These are phyloP conservation scores for Neurospora tetrasperma DNA, from an alignment of 495 filamentous ascomycete species.

Conservation along the genomic window DNA sequence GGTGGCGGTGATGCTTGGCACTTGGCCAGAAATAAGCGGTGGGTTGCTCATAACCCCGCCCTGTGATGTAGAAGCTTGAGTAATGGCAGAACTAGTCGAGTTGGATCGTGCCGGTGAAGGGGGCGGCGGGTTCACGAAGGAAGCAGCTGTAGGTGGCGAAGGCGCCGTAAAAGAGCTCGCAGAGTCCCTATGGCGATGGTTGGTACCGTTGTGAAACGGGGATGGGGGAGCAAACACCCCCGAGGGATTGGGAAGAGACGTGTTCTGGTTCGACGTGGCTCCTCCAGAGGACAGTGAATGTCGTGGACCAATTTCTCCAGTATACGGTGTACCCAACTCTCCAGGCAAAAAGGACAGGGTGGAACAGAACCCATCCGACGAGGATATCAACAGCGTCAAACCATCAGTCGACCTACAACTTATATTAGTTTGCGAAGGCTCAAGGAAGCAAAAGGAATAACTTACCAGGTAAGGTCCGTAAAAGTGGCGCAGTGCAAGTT, in stretches of 20 bases:
- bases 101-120: slow-evolving; percentile 73
- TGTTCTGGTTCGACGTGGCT: slow-evolving; percentile 46
- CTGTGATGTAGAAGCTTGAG: slow-evolving; percentile 32
- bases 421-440: slow-evolving; percentile 16
- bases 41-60: slow-evolving; percentile 56
- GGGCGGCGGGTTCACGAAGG: slow-evolving; percentile 45
- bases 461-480: slow-evolving; percentile 90
- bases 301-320: slow-evolving; percentile 47
- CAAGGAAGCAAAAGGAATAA: slow-evolving; percentile 2
- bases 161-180: slow-evolving; percentile 43
- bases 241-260: slow-evolving; percentile 56
- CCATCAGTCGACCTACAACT: slow-evolving; percentile 84
- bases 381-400: slow-evolving; percentile 84
- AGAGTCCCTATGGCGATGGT: slow-evolving; percentile 41
- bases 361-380: slow-evolving; percentile 96
- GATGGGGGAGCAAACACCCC: slow-evolving; percentile 48
- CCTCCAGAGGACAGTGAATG: slow-evolving; percentile 28
- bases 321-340: slow-evolving; percentile 82
- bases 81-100: slow-evolving; percentile 76
- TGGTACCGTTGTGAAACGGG: slow-evolving; percentile 34
- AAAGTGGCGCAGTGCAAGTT: slow-evolving; percentile 97
- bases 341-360: slow-evolving; percentile 72
- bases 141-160: slow-evolving; percentile 41
- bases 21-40: slow-evolving; percentile 59
- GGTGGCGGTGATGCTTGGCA: slow-evolving; percentile 63